These are phyloP conservation scores for Emydomyces testavorans DNA, from an alignment of 2,329 filamentous ascomycete species.

Conservation along the genomic window DNA sequence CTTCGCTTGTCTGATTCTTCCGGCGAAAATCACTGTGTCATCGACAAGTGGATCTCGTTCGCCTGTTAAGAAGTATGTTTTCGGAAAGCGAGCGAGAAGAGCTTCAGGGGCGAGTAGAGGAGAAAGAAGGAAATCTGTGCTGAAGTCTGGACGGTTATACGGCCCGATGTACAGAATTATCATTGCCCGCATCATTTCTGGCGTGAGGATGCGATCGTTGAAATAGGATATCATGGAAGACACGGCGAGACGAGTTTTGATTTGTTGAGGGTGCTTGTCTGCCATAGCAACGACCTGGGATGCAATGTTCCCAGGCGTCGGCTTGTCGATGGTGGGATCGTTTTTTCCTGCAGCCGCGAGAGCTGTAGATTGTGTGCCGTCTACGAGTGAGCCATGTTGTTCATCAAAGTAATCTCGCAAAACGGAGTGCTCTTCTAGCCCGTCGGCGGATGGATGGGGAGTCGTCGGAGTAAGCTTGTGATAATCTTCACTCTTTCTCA, in stretches of 20 bases:
- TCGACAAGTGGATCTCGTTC: slow-evolving; percentile 93
- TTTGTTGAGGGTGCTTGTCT: slow-evolving; percentile 35
- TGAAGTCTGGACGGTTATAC: slow-evolving; percentile 84
- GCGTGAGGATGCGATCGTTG: slow-evolving; percentile 84
- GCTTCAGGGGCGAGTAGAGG: slow-evolving; percentile 80
- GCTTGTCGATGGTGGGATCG: slow-evolving; percentile 23
- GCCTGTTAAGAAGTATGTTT: slow-evolving; percentile 86
- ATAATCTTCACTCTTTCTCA: slow-evolving; percentile 81
- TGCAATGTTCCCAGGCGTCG: slow-evolving; percentile 25
- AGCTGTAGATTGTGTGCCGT: not conserved
- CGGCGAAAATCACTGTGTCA: slow-evolving; percentile 93
- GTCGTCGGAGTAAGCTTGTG: slow-evolving; percentile 64
- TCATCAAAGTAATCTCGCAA: slow-evolving; percentile 25
- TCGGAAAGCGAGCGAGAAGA: slow-evolving; percentile 76
- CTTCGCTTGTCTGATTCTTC: slow-evolving; percentile 70
- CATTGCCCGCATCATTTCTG: slow-evolving; percentile 99
- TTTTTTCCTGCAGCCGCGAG: not conserved
- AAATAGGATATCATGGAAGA: slow-evolving; percentile 98
- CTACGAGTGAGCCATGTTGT: slow-evolving; percentile 10
- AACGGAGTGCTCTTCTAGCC: slow-evolving; percentile 39
- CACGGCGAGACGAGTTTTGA: slow-evolving; percentile 81
- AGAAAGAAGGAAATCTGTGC: slow-evolving; percentile 78
- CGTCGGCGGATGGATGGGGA: slow-evolving; percentile 68
- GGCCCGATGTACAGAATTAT: slow-evolving; percentile 95
- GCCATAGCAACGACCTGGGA: slow-evolving; percentile 27